Evolutionary conservation across 1,284 basidiomycete genomes (phyloP).

Genomic region (Cutaneotrichosporon sp.): DNA sequence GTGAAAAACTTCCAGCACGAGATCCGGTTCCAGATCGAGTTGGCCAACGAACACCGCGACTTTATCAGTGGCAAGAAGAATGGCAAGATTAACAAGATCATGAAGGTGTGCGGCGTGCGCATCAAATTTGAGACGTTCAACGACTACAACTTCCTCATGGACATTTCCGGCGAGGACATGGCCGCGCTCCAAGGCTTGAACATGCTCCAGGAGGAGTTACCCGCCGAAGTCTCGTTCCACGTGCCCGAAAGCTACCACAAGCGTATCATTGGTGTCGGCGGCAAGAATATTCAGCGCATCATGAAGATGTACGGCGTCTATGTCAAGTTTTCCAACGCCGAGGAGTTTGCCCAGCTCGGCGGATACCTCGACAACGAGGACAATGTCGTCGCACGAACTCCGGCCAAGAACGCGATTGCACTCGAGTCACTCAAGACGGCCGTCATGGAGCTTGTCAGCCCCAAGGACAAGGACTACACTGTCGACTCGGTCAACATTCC

Average conservation of each 20-base stretch:
- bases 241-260: constrained; percentile 98
- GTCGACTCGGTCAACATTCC: constrained; percentile 90
- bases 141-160: constrained; percentile 98
- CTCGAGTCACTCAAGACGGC: constrained; percentile 92
- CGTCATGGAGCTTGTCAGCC: constrained; percentile 95
- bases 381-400: constrained; percentile 94
- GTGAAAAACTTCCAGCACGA: constrained; percentile 89
- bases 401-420: constrained; percentile 94
- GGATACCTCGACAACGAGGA: constrained; percentile 98
- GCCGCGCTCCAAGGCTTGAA: constrained; percentile 82
- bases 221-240: constrained; percentile 98
- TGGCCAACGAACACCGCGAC: constrained; percentile 95
- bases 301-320: constrained; percentile 99
- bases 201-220: constrained; percentile 90
- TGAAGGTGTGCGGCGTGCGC: constrained; percentile 91
- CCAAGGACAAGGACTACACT: constrained; percentile 66
- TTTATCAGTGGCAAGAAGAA: constrained; percentile 99
- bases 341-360: constrained; percentile 90
- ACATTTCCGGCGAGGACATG: constrained; percentile 74
- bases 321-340: constrained; percentile 98
- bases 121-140: constrained; percentile 99
- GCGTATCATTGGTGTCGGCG: constrained; percentile 97
- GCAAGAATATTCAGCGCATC: constrained; percentile 96
- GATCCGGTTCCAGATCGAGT: constrained; percentile 96
- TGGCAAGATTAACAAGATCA: constrained; percentile 97